phyloP scores from a whole-genome alignment of 2,329 filamentous ascomycete species.

The Talaromyces verruculosus region DNA sequence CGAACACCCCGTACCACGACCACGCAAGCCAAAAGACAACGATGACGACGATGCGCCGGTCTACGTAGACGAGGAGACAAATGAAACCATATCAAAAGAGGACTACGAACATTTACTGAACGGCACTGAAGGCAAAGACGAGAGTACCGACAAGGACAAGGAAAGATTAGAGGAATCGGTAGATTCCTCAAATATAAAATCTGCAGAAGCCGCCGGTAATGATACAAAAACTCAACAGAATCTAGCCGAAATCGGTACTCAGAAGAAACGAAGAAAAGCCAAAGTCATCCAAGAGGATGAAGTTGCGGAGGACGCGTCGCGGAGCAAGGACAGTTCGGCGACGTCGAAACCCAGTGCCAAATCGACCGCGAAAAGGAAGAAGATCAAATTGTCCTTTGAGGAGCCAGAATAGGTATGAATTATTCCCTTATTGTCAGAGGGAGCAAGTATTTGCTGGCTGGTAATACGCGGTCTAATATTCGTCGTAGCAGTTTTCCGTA shows the following conservation, averaged over 20 bases:
- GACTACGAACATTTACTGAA: conserved; percentile 43
- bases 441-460: background rate
- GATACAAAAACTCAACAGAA: conserved; percentile 34
- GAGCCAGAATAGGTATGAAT: conserved; percentile 30
- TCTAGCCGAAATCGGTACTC: conserved; percentile 42
- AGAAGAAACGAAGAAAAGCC: conserved; percentile 45
- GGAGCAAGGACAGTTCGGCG: conserved; percentile 27
- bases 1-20: conserved; percentile 38
- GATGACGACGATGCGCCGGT: conserved; percentile 44
- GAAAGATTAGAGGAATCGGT: conserved; percentile 21
- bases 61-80: conserved; percentile 47
- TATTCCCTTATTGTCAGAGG: background rate
- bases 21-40: conserved; percentile 37
- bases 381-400: conserved; percentile 49
- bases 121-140: conserved; percentile 23
- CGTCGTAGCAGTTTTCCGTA: background rate
- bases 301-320: conserved; percentile 26
- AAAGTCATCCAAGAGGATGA: conserved; percentile 39
- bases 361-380: conserved; percentile 39
- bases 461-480: background rate
- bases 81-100: conserved; percentile 46
- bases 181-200: conserved; percentile 23
- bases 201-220: conserved; percentile 7
- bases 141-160: conserved; percentile 14
- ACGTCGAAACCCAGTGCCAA: conserved; percentile 28